Evolutionary conservation across 495 filamentous ascomycete genomes (phyloP), one percentile per base, ranked within the genome.

Genomic region (Talaromyces ruber): DNA sequence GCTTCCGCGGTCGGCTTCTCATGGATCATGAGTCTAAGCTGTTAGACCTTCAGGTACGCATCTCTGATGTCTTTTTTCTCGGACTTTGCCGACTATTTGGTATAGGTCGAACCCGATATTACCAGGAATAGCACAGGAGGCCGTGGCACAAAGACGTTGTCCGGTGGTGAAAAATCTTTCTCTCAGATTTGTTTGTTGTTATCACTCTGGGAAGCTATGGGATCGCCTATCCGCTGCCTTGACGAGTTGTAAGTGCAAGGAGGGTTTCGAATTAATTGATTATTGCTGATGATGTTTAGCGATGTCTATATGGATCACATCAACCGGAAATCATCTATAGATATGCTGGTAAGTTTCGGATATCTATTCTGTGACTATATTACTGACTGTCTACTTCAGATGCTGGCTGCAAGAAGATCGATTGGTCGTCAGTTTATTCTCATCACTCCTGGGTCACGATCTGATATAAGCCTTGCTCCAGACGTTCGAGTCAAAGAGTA

Each of bases 301-400:
- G 94, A 99, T 75, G 94, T 99, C 45, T 99, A 96, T 76, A 99
- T 99, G 94, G 94, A 99, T 67, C 89, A 86, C 64, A 91, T 97
- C 61, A 99, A 99, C 71, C 84, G 94, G 51, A 92, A 90, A 59
- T 89, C 95, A 67, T 93, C 90, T 66, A 95, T 96, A 64, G 88
- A 89, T 64, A 93, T 98, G 91, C 93, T 99, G 67, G 91, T 92
- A 78, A 75, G 86, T 76, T 29, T 45, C 24, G 26, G 56, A 58
- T 21, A 43, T 58, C 5, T 29, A 21, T 24, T 64, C 39, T n/a
- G 59, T 63, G 47, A 68, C n/a, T 69, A 73, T 39, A 11, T 39
- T 39, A 21, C 22, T 54, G 51, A 54, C 16, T 25, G 21, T 21
- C 43, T 47, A 47, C 21, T 43, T n/a, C 34, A 91, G 90, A 90